Evolutionary conservation across 163 green algal genomes (phyloP).

Genomic region (Volvox carteri): DNA sequence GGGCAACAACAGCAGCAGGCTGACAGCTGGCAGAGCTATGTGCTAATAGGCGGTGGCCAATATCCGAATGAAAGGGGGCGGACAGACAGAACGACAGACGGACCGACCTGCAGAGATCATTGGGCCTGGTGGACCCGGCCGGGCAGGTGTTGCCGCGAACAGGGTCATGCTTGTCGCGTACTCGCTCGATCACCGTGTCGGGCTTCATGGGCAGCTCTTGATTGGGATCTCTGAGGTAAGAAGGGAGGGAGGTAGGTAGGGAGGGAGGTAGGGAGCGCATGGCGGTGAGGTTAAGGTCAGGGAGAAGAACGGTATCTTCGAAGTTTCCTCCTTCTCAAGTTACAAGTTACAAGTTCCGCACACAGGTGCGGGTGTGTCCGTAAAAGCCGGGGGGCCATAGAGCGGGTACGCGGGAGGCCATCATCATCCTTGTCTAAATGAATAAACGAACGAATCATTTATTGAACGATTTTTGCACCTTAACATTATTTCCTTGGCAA

Average conservation of each 20-base stretch:
- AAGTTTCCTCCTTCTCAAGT: too few species aligned
- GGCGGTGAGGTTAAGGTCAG: too few species aligned
- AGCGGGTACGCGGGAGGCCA: too few species aligned
- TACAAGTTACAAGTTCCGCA: too few species aligned
- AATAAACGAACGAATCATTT: neutral
- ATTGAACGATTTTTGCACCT: neutral
- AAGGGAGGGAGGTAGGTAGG: neutral
- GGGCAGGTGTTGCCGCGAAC: constrained; percentile 80
- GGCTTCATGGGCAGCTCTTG: constrained; percentile 41
- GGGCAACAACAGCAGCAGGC: too few species aligned
- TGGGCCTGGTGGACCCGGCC: constrained; percentile 62
- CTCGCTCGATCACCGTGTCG: constrained; percentile 57
- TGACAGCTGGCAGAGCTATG: too few species aligned
- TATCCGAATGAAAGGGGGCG: too few species aligned
- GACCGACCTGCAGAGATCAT: constrained; percentile 58
- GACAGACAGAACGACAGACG: neutral
- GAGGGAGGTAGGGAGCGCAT: neutral
- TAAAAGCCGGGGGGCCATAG: too few species aligned
- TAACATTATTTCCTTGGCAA: too few species aligned
- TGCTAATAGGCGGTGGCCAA: too few species aligned
- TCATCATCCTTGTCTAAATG: neutral
- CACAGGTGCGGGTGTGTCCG: too few species aligned
- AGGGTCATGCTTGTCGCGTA: constrained; percentile 68
- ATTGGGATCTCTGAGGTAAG: constrained; percentile 38
- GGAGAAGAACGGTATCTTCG: too few species aligned